Percentiles rank a stretch among this genome's conserved stretches.
Evolutionary conservation across 225 moss, liverwort and hornwort species (phyloP).

Genomic region (Neckera pumila): DNA sequence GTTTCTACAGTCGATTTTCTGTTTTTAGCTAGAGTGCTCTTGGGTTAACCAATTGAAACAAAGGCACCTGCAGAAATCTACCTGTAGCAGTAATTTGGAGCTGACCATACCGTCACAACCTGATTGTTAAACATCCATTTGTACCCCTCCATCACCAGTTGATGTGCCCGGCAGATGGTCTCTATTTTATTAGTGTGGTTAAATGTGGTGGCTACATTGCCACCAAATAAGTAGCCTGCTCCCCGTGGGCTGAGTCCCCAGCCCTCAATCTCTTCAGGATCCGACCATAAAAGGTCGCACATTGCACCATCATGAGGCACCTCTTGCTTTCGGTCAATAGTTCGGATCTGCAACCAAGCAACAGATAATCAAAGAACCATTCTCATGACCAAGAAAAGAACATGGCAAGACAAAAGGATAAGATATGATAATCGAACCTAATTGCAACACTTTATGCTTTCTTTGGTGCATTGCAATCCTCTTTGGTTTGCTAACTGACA

Average conservation of each 20-base stretch:
- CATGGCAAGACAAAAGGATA: background rate
- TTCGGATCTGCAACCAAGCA: conserved; percentile 64
- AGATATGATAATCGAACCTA: background rate
- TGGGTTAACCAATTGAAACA: background rate
- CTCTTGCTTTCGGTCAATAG: conserved; percentile 97
- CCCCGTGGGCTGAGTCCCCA: conserved; percentile 98
- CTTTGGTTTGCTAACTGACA: background rate
- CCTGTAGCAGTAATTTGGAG: conserved; percentile 99
- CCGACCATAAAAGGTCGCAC: conserved; percentile 99
- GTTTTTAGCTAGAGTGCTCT: background rate
- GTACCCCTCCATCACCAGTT: conserved; percentile 98
- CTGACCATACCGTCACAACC: conserved; percentile 99
- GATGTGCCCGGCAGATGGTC: conserved; percentile 93
- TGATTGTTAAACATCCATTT: conserved; percentile 99
- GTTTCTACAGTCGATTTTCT: background rate
- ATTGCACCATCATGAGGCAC: conserved; percentile 99
- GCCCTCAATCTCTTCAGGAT: conserved; percentile 96
- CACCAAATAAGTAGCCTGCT: conserved; percentile 98
- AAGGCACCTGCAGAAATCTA: background rate
- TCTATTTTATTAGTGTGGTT: conserved; percentile 99
- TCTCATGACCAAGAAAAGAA: background rate
- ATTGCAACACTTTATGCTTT: background rate
- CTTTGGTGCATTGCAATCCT: background rate
- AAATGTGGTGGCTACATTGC: conserved; percentile 93
- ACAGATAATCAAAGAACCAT: background rate